Evolutionary conservation across 202 grass and related monocot genomes (phyloP), one percentile per base, ranked within the genome.

Genomic region (Schoenoplectus tabernaemontani): DNA sequence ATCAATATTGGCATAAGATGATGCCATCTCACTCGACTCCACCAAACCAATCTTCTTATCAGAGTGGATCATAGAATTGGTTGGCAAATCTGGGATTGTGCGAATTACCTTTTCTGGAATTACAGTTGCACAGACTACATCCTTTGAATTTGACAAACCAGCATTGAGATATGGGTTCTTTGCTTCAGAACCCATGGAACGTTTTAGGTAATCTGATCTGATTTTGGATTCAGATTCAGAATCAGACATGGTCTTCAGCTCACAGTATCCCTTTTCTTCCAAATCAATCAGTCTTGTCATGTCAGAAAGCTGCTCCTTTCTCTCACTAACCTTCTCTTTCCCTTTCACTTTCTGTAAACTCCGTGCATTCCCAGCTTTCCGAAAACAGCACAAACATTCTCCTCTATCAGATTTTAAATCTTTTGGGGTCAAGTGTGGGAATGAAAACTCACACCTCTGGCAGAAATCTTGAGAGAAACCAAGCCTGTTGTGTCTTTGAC

Each of bases 361-460:
- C 7, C 3, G 34, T 10, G 22, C 5, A 42, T 81, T 83, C 64
- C 74, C 82, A 54, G 82, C 77, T 20, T 84, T 64, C 74, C 83
- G 82, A 0, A 85, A 90, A 50, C 91, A 97, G 65, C 94, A 97
- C 33, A 89, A 89, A 50, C 94, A 97, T n/a, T 43, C 67, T 30
- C 12, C 47, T 9, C 42, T 64, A 10, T 32, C 54, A 15, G 63
- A 58, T 32, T 54, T 50, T 4, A 37, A 19, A 9, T 56, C 19
- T 11, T 67, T 20, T 30, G 48, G 15, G 2, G 22, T 30, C 5
- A 43, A 34, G 5, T 56, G 36, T 51, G 63, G 71, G 66, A 80
- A 91, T 78, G 92, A 93, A 80, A 83, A 42, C 34, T 88, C 71
- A 68, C 93, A 92, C 57, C 80, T 57, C 34, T 89, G 84, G 75